phyloP scores from a whole-genome alignment of 2,329 filamentous ascomycete genomes.

The Phymatotrichopsis omnivora region DNA sequence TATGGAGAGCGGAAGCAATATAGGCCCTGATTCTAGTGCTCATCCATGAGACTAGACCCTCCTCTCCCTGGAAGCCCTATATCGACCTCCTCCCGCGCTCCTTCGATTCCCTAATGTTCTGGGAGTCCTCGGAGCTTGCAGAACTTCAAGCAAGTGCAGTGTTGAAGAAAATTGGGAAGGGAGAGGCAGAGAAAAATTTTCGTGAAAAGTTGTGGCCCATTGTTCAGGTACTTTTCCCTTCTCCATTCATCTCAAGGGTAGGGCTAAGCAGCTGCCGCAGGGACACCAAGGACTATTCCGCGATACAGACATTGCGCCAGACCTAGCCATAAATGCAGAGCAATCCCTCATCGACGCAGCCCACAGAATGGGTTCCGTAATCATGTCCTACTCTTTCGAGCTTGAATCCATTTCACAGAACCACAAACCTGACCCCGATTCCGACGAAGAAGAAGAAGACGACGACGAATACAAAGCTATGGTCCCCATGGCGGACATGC shows the following conservation, averaged over 20 bases:
- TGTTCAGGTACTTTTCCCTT: conserved; percentile 29
- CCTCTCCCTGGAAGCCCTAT: conserved; percentile 67
- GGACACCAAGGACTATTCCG: conserved; percentile 38
- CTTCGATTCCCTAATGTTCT: conserved; percentile 89
- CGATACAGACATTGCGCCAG: conserved; percentile 37
- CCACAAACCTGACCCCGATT: conserved; percentile 49
- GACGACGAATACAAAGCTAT: conserved; percentile 57
- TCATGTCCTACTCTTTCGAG: conserved; percentile 92
- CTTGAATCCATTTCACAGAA: conserved; percentile 42
- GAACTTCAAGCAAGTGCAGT: conserved; percentile 69
- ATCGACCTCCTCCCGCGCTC: conserved; percentile 58
- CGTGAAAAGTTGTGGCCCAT: conserved; percentile 39
- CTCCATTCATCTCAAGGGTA: background rate
- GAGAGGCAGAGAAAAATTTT: conserved; percentile 61
- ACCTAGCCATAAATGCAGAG: conserved; percentile 36
- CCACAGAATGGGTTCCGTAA: conserved; percentile 74
- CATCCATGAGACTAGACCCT: conserved; percentile 60
- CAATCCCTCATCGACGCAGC: conserved; percentile 47
- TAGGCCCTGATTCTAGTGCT: conserved; percentile 61
- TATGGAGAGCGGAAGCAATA: background rate
- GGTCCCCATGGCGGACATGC: conserved; percentile 81
- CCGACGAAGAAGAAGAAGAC: conserved; percentile 54
- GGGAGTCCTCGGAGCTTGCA: conserved; percentile 58
- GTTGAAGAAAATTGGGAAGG: conserved; percentile 64
- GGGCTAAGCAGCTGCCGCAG: conserved; percentile 11